Base-by-base conservation (phyloP, 1,284 basidiomycete genomes). In the Microbotryomycetes sp. region DNA sequence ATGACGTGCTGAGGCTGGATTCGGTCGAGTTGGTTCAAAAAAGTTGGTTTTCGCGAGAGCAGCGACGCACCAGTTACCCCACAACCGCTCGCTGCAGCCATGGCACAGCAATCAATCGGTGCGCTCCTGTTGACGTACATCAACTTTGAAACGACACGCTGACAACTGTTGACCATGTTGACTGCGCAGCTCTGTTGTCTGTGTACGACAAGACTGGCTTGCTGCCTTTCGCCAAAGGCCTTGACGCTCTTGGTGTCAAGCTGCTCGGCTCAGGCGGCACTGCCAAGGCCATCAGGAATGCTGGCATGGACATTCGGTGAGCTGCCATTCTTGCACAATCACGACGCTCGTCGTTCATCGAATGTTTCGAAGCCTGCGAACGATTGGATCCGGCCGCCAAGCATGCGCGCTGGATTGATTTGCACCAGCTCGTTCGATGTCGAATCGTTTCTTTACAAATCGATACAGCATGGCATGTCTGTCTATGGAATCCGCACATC, bases 141-240 rank as follows among this genome's bases (percentile, higher is more conserved):
- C 36, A 9, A 12, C 36, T 19, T 42, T 42, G 36, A 12, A 19
- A 42, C 36, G 19, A 19, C 19, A 42, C 36, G 36, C n/a, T n/a
- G n/a, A n/a, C n/a, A n/a, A n/a, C n/a, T n/a, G n/a, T n/a, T n/a
- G n/a, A n/a, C n/a, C n/a, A n/a, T n/a, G n/a, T n/a, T n/a, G n/a
- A n/a, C n/a, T n/a, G n/a, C n/a, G 14, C 52, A 70, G 94, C 94
- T 29, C 80, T 99, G 61, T 81, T 98, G 60, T 97, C 93, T 48
- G 96, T 98, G 61, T 98, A 97, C 77, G 93, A 98, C 81, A 99
- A 99, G 80, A 84, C 88, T 49, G 85, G 86, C 73, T 84, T 99
- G 50, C 77, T 98, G 64, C 87, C 93, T 63, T 83, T 99, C 59
- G 96, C 96, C 46, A 83, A 85, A 72, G 88, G 86, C 30, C 85